phyloP scores from a whole-genome alignment of 176 grass and related monocot species.

The Lolium multiflorum region DNA sequence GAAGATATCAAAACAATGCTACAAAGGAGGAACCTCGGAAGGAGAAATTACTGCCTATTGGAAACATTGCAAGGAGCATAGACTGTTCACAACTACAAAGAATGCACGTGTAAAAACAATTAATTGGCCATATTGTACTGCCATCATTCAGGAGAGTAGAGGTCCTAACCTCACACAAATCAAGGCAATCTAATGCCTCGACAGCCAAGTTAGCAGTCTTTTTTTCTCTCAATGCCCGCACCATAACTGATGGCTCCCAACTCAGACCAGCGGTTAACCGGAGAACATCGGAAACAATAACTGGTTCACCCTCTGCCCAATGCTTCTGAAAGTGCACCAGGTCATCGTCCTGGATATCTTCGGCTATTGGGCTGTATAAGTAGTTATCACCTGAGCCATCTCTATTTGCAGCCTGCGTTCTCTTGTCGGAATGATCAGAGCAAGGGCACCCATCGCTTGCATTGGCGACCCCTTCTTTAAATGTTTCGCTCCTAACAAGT shows the following conservation, averaged over 20 bases:
- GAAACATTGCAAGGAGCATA: no score
- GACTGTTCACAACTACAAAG: no score
- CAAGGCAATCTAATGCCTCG: conserved; percentile 73
- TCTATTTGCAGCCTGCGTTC: conserved; percentile 55
- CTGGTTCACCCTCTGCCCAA: conserved; percentile 79
- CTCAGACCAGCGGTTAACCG: conserved; percentile 68
- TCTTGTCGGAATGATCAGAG: conserved; percentile 37
- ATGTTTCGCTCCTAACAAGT: conserved; percentile 42
- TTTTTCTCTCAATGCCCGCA: conserved; percentile 72
- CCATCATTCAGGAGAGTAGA: conserved; percentile 1
- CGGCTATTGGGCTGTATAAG: conserved; percentile 60
- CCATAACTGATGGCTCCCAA: conserved; percentile 92
- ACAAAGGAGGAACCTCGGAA: no score
- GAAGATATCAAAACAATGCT: no score
- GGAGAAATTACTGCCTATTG: no score
- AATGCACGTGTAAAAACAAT: no score
- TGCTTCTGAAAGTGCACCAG: conserved; percentile 78
- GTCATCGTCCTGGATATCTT: conserved; percentile 54
- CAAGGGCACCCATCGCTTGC: conserved; percentile 48
- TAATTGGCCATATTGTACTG: no score
- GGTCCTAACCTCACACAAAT: conserved; percentile 74
- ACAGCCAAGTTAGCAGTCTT: conserved; percentile 40
- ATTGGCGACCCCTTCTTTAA: not conserved
- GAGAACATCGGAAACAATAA: conserved; percentile 72
- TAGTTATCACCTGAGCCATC: conserved; percentile 64